These are phyloP conservation scores for Phyllosticta ampelicida DNA, from an alignment of 2,329 filamentous ascomycete species.

Conservation along the genomic window DNA sequence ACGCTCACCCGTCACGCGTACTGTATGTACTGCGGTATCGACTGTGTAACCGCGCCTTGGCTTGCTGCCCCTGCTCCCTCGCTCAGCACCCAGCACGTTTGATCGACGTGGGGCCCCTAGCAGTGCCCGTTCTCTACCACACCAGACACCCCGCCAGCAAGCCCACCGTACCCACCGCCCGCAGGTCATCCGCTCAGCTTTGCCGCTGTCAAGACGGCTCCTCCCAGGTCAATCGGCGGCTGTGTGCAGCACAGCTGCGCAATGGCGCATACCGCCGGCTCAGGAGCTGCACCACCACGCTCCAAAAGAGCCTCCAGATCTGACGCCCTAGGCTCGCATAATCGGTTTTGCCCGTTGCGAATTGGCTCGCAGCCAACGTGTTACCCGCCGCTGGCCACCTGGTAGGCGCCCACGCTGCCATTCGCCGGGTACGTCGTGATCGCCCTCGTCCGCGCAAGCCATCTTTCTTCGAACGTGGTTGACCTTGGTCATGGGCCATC, in stretches of 20 bases:
- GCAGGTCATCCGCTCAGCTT: constrained; percentile 9
- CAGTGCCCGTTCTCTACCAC: neutral
- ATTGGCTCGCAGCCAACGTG: neutral
- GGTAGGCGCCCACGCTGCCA: neutral
- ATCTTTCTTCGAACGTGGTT: neutral
- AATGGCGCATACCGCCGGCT: constrained; percentile 7
- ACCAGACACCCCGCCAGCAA: constrained; percentile 2
- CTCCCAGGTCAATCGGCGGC: constrained; percentile 7
- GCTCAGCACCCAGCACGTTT: neutral
- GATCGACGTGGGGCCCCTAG: constrained; percentile 10
- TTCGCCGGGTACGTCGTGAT: constrained; percentile 5
- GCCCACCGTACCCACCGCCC: constrained; percentile 5
- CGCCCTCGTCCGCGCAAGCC: neutral
- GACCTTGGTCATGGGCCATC: neutral
- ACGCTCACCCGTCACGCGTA: constrained; percentile 2
- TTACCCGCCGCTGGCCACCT: neutral
- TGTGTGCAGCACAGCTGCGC: neutral
- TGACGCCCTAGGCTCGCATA: constrained; percentile 2
- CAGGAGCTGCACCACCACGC: neutral
- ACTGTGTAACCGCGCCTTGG: neutral
- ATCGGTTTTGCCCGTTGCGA: neutral
- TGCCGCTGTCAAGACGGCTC: constrained; percentile 1
- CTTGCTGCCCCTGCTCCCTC: constrained; percentile 1
- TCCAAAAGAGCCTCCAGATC: constrained; percentile 4
- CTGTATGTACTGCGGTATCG: neutral